phyloP scores from a whole-genome alignment of 176 grass and related monocot genomes.

The Musa troglodytarum region DNA sequence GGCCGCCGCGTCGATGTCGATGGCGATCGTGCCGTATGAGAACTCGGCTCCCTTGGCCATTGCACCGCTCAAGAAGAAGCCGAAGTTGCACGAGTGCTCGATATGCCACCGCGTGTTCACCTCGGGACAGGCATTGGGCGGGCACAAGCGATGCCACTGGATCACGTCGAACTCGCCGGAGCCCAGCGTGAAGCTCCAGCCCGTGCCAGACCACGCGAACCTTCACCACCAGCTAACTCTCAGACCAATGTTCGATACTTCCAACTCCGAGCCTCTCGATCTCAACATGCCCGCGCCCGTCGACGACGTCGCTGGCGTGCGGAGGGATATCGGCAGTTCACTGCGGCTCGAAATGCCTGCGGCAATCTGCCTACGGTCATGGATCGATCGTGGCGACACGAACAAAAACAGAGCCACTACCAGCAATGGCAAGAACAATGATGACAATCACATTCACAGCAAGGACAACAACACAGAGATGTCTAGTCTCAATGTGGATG shows the following conservation, averaged over 20 bases:
- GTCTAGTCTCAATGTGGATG: conserved; percentile 16
- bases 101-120: conserved; percentile 83
- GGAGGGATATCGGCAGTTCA: conserved; percentile 24
- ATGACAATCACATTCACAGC: background rate
- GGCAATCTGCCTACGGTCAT: conserved; percentile 20
- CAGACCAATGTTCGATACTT: conserved; percentile 29
- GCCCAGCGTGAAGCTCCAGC: conserved; percentile 17
- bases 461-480: conserved; percentile 7
- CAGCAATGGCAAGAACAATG: conserved; percentile 22
- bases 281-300: conserved; percentile 19
- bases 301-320: conserved; percentile 17
- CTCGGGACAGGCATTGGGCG: conserved; percentile 82
- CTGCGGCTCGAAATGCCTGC: conserved; percentile 21
- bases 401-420: conserved; percentile 15
- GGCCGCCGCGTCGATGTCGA: conserved; percentile 9
- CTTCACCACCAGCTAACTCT: conserved; percentile 31
- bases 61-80: conserved; percentile 46
- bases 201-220: conserved; percentile 18
- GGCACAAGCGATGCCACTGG: conserved; percentile 93
- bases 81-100: conserved; percentile 80
- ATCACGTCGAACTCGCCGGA: conserved; percentile 42
- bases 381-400: conserved; percentile 5
- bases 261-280: conserved; percentile 36
- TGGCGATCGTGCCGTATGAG: conserved; percentile 29
- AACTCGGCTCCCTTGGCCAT: background rate